These are phyloP conservation scores for Fraxinus anomala DNA, from an alignment of 257 asterid genomes.

Conservation along the genomic window DNA sequence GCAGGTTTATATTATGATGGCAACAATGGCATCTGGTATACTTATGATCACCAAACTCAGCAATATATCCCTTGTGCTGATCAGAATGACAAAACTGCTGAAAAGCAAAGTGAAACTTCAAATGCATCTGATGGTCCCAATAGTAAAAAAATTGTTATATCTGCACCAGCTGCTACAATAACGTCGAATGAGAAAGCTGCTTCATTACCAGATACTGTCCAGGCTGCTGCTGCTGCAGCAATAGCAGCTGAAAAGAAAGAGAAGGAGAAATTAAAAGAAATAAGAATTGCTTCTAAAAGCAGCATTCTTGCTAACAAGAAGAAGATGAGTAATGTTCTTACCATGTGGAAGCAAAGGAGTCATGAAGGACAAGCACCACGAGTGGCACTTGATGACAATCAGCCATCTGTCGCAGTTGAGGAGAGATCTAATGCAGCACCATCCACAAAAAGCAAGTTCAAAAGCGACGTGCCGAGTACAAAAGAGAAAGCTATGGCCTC, in stretches of 20 bases:
- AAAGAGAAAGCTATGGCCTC: slow-evolving; percentile 43
- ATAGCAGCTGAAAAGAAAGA: slow-evolving; percentile 97
- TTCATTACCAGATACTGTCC: slow-evolving; percentile 89
- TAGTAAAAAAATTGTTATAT: slow-evolving; percentile 70
- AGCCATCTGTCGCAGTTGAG: slow-evolving; percentile 43
- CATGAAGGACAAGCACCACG: slow-evolving; percentile 95
- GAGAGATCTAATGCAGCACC: slow-evolving; percentile 55
- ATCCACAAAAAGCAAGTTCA: slow-evolving; percentile 56
- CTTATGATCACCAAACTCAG: slow-evolving; percentile 79
- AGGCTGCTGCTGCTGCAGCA: slow-evolving; percentile 99
- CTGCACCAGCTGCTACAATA: slow-evolving; percentile 96
- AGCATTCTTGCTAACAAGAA: slow-evolving; percentile 92
- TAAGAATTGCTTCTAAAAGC: slow-evolving; percentile 85
- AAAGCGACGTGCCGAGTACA: slow-evolving; percentile 41
- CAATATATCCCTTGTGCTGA: slow-evolving; percentile 78
- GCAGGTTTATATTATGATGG: slow-evolving; percentile 94
- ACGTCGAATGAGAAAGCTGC: slow-evolving; percentile 69
- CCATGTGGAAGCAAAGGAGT: slow-evolving; percentile 98
- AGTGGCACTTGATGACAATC: slow-evolving; percentile 67
- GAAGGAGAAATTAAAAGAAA: slow-evolving; percentile 85
- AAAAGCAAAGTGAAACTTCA: slow-evolving; percentile 53
- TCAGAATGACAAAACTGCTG: slow-evolving; percentile 69
- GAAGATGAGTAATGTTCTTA: slow-evolving; percentile 93
- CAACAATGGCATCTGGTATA: slow-evolving; percentile 87
- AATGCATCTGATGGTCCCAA: slow-evolving; percentile 56